phyloP scores from a whole-genome alignment of 2,329 filamentous ascomycete species.

The Clonostachys sp. region DNA sequence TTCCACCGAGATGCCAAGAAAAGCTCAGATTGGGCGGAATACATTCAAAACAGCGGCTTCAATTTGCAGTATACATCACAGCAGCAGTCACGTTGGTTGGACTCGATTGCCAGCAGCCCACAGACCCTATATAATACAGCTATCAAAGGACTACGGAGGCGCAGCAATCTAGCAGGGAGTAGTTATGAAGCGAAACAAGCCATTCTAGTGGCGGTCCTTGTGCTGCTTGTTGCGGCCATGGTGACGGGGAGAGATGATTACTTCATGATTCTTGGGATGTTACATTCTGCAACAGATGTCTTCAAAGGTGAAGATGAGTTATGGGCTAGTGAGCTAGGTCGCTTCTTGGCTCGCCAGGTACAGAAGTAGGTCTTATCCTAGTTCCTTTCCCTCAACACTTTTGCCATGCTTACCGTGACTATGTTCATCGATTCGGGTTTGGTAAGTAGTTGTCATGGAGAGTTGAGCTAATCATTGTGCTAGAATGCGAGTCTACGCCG shows the following conservation, averaged over 20 bases:
- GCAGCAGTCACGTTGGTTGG: no score
- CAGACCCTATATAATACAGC: no score
- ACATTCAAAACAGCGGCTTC: no score
- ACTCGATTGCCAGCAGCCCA: no score
- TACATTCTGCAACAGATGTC: slow-evolving; percentile 14
- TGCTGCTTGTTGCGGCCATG: slow-evolving; percentile 13
- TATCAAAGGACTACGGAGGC: no score
- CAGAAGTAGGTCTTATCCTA: slow-evolving; percentile 12
- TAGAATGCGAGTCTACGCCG: slow-evolving; percentile 8
- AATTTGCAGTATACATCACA: no score
- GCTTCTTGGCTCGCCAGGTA: slow-evolving; percentile 13
- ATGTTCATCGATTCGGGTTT: no score
- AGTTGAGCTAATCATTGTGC: slow-evolving; percentile 21
- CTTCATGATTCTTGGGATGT: slow-evolving; percentile 13
- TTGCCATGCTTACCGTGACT: no score
- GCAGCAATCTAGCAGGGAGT: no score
- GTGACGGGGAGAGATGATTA: slow-evolving; percentile 18
- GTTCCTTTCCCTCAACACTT: no score
- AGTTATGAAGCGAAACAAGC: slow-evolving; percentile 1
- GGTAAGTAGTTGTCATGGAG: not conserved
- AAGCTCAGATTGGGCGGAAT: no score
- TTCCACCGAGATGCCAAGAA: slow-evolving; percentile 7
- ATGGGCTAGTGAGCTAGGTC: slow-evolving; percentile 7
- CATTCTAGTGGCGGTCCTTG: slow-evolving; percentile 12
- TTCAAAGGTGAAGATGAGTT: slow-evolving; percentile 13